Evolutionary conservation across 2,329 filamentous ascomycete genomes (phyloP), one percentile per base, ranked within the genome.

Genomic region (Colletotrichum tamarilloi): DNA sequence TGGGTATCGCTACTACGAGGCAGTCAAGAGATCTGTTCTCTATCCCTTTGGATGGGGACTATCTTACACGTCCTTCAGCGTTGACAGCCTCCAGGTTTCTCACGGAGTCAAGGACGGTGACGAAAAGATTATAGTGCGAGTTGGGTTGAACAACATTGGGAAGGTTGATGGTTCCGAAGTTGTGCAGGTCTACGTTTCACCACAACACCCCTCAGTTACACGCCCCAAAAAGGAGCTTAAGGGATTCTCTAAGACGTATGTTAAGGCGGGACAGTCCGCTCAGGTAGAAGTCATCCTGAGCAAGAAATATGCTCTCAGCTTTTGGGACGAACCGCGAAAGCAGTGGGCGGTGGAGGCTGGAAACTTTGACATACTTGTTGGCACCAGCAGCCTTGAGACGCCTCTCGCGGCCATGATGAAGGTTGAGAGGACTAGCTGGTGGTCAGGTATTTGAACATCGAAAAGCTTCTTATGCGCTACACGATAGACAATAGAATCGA

Each of bases 1-100:
- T 16, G 93, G 93, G 0, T 94, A 95, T 80, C 85, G 92, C 16
- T 93, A 89, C 81, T 94, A 93, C 77, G 92, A 94, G 77, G 72
- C 42, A 63, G 66, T 73, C 42, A 75, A 19, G 62, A 77, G 1
- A 35, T 84, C 87, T 60, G 87, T 90, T 0, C 85, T 91, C 0
- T 94, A 93, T 80, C 86, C 90, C 49, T 94, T 94, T 77, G 92
- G 92, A 2, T 88, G 92, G 76, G 92, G 92, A 8, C 82, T 94
- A 4, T 91, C 90, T 1, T 94, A 93, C 78, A 93, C 92, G 0
- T 88, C 82, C 0, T 94, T 93, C 80, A 77, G 5, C 3, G 19
- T 62, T 22, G 6, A 16, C 14, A 7, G n/a, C 3, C n/a, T 87
- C n/a, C 80, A 78, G 7, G 81, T 85, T 49, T 3, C 28, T 30